phyloP scores from a whole-genome alignment of 495 filamentous ascomycete genomes.

The Mytilinidion resinicola region DNA sequence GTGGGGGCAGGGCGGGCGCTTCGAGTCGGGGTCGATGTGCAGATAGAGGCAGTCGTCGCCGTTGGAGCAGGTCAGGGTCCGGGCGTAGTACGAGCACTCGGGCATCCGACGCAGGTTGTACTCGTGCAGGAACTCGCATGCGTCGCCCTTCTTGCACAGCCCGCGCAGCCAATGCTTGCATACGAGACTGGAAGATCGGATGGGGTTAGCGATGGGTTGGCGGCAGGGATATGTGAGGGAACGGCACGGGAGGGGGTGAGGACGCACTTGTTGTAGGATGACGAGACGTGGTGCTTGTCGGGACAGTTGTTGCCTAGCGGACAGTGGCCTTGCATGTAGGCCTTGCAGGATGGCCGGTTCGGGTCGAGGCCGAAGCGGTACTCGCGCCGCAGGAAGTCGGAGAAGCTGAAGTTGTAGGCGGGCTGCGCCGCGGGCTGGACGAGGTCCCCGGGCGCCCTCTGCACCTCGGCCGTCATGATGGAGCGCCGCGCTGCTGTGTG shows the following conservation, averaged over 20 bases:
- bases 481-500: background rate
- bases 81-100: conserved; percentile 72
- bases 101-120: conserved; percentile 98
- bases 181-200: conserved; percentile 53
- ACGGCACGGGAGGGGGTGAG: conserved; percentile 27
- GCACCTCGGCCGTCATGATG: conserved; percentile 17
- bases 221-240: background rate
- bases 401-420: conserved; percentile 37
- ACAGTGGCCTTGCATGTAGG: conserved; percentile 72
- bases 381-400: conserved; percentile 35
- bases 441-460: conserved; percentile 18
- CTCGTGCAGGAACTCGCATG: conserved; percentile 95
- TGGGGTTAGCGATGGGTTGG: conserved; percentile 2
- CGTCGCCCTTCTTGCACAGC: conserved; percentile 92
- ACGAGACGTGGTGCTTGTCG: conserved; percentile 42
- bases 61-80: conserved; percentile 88
- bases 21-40: conserved; percentile 78
- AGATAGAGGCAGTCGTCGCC: conserved; percentile 96
- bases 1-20: conserved; percentile 73
- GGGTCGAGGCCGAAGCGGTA: conserved; percentile 73
- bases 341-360: conserved; percentile 71
- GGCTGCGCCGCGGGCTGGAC: conserved; percentile 18
- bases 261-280: conserved; percentile 35
- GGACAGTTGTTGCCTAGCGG: conserved; percentile 70
- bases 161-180: conserved; percentile 99